Evolutionary conservation across 1,284 basidiomycete species (phyloP), one percentile per base, ranked within the genome.

Genomic region (Sphaerobolus stellatus): DNA sequence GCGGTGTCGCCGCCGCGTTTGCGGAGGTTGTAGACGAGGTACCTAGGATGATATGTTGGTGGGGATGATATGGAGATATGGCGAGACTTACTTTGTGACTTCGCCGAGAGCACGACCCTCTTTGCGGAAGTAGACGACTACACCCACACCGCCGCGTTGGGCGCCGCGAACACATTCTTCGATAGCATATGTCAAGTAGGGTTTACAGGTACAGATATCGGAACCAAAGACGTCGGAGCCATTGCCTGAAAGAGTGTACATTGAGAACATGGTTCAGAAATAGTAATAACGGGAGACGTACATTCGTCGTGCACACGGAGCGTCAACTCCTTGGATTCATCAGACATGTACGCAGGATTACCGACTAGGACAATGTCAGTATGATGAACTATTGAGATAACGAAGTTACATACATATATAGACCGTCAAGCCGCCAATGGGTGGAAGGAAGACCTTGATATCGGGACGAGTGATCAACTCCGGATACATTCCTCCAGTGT

Each of bases 401-500:
- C 28, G 30, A 22, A 22, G 8, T 14, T 6, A 74, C 76, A 58
- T 66, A 86, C 92, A 94, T 63, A 98, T 97, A 72, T 98, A 98
- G 8, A 93, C 92, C 0, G 94, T 96, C 63, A 94, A 69, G 34
- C 86, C 86, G 2, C 94, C 94, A 59, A 98, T 98, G 0, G 95
- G 96, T 0, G 96, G 95, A 1, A 98, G 79, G 80, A 98, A 98
- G 24, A 94, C 81, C 69, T 96, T 95, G 75, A 98, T 89, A 67
- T 97, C 94, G 1, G 92, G 94, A 14, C 95, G 85, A 9, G 95
- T 98, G 62, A 98, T 86, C 46, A 98, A 82, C 64, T 98, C 95
- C 2, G 94, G 94, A 70, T 97, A 96, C 88, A 95, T 95, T 65
- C 94, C 94, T 63, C 94, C 94, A 0, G 90, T 92, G 62, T 98